Evolutionary conservation across 164 flowering plant genomes (phyloP).

Genomic region (Nymphaea colorata): DNA sequence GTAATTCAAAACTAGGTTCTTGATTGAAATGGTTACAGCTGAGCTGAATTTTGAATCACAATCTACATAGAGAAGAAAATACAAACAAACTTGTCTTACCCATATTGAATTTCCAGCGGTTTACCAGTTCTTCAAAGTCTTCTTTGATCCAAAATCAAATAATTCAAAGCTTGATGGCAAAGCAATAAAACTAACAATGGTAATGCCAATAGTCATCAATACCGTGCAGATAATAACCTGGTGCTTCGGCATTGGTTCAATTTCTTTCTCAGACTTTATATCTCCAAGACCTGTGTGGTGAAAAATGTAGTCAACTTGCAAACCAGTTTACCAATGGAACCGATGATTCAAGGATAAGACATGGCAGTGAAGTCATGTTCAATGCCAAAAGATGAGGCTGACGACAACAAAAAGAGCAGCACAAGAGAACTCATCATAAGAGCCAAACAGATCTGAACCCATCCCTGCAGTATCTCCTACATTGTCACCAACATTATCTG

Average conservation of each 20-base stretch:
- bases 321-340: constrained; percentile 12
- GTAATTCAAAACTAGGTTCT: too few species aligned
- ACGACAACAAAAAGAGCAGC: constrained; percentile 11
- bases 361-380: constrained; percentile 12
- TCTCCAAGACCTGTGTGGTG: constrained; percentile 9
- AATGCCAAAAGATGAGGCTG: constrained; percentile 12
- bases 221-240: constrained; percentile 10
- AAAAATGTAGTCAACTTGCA: constrained; percentile 11
- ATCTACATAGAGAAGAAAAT: background rate
- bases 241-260: constrained; percentile 9
- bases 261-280: constrained; percentile 7
- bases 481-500: constrained; percentile 16
- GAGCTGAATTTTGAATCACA: background rate
- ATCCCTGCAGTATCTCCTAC: constrained; percentile 18
- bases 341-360: constrained; percentile 10
- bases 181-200: constrained; percentile 7
- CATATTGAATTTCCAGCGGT: background rate
- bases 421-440: constrained; percentile 12
- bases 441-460: constrained; percentile 16
- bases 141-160: constrained; percentile 35
- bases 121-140: constrained; percentile 43
- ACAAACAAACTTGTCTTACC: constrained; percentile 3
- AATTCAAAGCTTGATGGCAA: constrained; percentile 23
- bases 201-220: constrained; percentile 14
- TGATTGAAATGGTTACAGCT: background rate